phyloP scores from a whole-genome alignment of 345 rosid genomes.

The Arabis alpina region DNA sequence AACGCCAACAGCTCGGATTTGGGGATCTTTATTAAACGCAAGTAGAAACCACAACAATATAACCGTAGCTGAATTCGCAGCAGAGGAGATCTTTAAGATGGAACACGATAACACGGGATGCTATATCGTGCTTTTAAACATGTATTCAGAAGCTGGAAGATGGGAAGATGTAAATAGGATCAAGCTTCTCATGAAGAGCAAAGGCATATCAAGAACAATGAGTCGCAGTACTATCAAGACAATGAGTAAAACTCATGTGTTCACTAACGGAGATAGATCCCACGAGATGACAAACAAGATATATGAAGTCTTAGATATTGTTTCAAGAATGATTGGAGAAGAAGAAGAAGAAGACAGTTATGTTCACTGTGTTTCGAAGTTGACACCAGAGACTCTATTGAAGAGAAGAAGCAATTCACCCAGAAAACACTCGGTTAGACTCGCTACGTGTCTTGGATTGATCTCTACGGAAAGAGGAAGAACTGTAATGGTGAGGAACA shows the following conservation, averaged over 20 bases:
- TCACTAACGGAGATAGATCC: conserved; percentile 56
- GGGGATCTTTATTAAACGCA: conserved; percentile 82
- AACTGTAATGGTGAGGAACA: conserved; percentile 58
- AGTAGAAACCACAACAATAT: conserved; percentile 60
- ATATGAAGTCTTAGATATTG: conserved; percentile 51
- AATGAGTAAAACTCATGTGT: conserved; percentile 47
- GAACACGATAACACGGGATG: conserved; percentile 80
- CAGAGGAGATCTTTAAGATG: conserved; percentile 47
- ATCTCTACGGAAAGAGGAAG: conserved; percentile 56
- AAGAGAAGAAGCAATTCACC: conserved; percentile 47
- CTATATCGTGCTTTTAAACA: conserved; percentile 65
- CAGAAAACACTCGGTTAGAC: conserved; percentile 56
- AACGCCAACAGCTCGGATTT: conserved; percentile 63
- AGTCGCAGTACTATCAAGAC: conserved; percentile 52
- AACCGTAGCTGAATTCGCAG: conserved; percentile 65
- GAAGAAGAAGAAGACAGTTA: conserved; percentile 38
- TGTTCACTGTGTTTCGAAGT: conserved; percentile 41
- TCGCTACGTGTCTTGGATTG: conserved; percentile 67
- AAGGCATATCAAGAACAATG: conserved; percentile 55
- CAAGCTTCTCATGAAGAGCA: conserved; percentile 54
- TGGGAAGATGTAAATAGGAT: conserved; percentile 66
- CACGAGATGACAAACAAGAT: conserved; percentile 47
- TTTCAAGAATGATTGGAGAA: conserved; percentile 48
- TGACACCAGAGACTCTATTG: conserved; percentile 46
- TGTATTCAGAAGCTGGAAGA: conserved; percentile 82